Percentiles rank a stretch among this genome's conserved stretches.
phyloP scores from a whole-genome alignment of 2,329 filamentous ascomycete species.

The Aspergillus fischeri region DNA sequence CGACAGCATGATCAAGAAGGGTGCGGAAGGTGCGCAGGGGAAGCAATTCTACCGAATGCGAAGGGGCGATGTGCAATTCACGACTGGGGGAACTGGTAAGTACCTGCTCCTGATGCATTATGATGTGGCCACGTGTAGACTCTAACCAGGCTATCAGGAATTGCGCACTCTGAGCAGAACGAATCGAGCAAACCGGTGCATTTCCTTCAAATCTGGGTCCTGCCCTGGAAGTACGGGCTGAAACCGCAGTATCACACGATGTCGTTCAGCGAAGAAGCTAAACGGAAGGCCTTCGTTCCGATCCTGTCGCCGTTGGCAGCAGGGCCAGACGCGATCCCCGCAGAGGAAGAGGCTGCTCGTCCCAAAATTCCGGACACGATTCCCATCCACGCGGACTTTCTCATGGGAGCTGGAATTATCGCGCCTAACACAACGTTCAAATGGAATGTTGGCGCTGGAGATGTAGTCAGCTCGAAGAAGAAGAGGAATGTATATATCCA shows the following conservation, averaged over 20 bases:
- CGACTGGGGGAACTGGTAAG: slow-evolving; percentile 72
- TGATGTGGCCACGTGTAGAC: background rate
- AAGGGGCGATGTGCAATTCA: slow-evolving; percentile 84
- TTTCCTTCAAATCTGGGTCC: slow-evolving; percentile 85
- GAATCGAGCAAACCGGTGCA: slow-evolving; percentile 69
- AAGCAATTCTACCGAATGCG: slow-evolving; percentile 68
- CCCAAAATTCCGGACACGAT: slow-evolving; percentile 65
- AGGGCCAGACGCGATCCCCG: slow-evolving; percentile 57
- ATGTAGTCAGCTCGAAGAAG: slow-evolving; percentile 36
- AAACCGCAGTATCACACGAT: slow-evolving; percentile 72
- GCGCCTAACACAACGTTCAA: slow-evolving; percentile 61
- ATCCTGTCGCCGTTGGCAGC: slow-evolving; percentile 73
- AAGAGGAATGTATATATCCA: slow-evolving; percentile 74
- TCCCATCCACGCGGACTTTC: slow-evolving; percentile 77
- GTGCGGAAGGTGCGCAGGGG: slow-evolving; percentile 53
- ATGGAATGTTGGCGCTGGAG: slow-evolving; percentile 63
- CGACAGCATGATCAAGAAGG: slow-evolving; percentile 75
- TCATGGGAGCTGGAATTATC: slow-evolving; percentile 76
- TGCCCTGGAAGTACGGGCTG: slow-evolving; percentile 70
- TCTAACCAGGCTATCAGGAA: slow-evolving; percentile 38
- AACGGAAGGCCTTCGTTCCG: slow-evolving; percentile 65
- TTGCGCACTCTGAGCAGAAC: slow-evolving; percentile 80
- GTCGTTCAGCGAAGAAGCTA: slow-evolving; percentile 67
- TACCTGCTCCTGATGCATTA: background rate
- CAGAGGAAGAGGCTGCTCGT: slow-evolving; percentile 61